Evolutionary conservation across 306 rosid species (phyloP).

Genomic region (Trichosanthes truncata): DNA sequence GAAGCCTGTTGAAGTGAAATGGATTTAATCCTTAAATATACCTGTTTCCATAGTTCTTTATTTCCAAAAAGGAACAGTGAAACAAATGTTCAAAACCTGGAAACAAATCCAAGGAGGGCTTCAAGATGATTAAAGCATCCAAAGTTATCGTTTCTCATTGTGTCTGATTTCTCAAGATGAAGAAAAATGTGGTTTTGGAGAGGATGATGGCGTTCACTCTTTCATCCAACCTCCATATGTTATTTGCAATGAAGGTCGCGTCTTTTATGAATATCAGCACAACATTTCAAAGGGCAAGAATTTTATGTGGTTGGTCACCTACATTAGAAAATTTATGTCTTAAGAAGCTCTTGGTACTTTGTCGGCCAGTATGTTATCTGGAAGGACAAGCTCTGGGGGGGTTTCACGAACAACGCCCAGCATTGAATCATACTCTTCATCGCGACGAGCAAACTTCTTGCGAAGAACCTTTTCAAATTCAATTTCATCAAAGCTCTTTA

Average conservation of each 20-base stretch:
- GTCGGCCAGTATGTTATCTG: constrained; percentile 36
- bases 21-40: background rate
- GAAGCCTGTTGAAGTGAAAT: background rate
- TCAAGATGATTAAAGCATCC: constrained; percentile 22
- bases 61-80: background rate
- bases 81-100: background rate
- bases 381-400: constrained; percentile 42
- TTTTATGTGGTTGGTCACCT: background rate
- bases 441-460: constrained; percentile 64
- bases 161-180: constrained; percentile 17
- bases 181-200: constrained; percentile 21
- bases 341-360: constrained; percentile 48
- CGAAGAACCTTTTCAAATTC: constrained; percentile 68
- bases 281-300: constrained; percentile 9
- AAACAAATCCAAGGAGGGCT: constrained; percentile 13
- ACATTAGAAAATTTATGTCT: background rate
- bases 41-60: background rate
- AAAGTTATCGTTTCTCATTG: constrained; percentile 24
- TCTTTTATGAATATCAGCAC: constrained; percentile 13
- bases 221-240: constrained; percentile 32
- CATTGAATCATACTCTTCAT: constrained; percentile 53
- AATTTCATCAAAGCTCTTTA: constrained; percentile 53
- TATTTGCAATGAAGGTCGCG: constrained; percentile 34
- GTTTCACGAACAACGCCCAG: constrained; percentile 45
- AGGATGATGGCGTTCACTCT: constrained; percentile 22